Percentiles rank a stretch among this genome's conserved stretches.
Conservation (phyloP, 371 early-diverging fungal species). For the Phascolomyces articulosus region DNA sequence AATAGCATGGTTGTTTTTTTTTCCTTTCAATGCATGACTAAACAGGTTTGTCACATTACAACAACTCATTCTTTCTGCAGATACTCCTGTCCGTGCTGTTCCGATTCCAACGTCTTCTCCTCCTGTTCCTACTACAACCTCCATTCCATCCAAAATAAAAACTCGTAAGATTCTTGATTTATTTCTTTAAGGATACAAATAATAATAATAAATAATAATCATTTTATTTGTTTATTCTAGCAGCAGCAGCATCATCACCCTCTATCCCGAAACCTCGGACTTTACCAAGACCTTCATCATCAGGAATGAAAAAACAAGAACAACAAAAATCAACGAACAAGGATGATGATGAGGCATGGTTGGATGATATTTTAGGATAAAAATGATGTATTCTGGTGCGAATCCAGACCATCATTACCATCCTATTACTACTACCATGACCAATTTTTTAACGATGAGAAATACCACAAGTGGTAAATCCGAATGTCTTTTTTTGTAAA, state of each 20-base stretch:
- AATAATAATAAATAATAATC: too few species aligned
- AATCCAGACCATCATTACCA: slow-evolving; percentile 7
- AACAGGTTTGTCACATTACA: slow-evolving; percentile 10
- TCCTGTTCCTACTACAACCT: background rate
- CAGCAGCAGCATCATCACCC: background rate
- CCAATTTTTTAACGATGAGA: too few species aligned
- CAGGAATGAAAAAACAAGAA: background rate
- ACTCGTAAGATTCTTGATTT: too few species aligned
- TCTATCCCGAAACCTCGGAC: slow-evolving; percentile 1
- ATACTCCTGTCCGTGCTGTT: background rate
- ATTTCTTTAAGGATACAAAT: too few species aligned
- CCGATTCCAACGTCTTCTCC: background rate
- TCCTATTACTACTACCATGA: too few species aligned
- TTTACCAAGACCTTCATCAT: slow-evolving; percentile 2
- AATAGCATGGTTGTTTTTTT: background rate
- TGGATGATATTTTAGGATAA: slow-evolving; percentile 43
- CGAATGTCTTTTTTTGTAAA: too few species aligned
- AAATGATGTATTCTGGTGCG: too few species aligned
- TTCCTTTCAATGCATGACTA: background rate
- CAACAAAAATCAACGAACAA: background rate
- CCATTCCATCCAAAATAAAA: background rate
- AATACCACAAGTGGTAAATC: too few species aligned
- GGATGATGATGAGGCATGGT: slow-evolving; percentile 45
- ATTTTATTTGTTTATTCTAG: too few species aligned
- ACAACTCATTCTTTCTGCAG: background rate